These are phyloP conservation scores for Ogataea glucozyma DNA, from an alignment of 805 yeast species.

Conservation along the genomic window DNA sequence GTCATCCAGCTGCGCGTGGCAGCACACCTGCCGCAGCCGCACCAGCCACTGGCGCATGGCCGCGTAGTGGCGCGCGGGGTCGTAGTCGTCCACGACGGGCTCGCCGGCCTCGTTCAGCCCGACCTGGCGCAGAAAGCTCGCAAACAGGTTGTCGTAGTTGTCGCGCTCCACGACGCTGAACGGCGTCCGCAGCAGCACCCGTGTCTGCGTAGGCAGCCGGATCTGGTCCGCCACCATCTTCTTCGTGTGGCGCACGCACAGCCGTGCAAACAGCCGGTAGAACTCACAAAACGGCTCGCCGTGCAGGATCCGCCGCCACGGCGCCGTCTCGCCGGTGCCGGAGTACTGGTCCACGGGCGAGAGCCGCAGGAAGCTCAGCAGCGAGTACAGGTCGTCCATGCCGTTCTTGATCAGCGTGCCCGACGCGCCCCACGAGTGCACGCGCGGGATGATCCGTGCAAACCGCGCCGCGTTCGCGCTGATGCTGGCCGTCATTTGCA, in stretches of 20 bases:
- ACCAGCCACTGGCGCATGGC: constrained; percentile 70
- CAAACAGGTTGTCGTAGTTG: constrained; percentile 66
- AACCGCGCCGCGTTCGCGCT: constrained; percentile 77
- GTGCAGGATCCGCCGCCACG: constrained; percentile 31
- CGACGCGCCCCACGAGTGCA: constrained; percentile 96
- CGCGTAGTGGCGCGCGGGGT: constrained; percentile 43
- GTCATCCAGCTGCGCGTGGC: constrained; percentile 66
- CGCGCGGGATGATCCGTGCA: constrained; percentile 75
- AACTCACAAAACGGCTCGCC: constrained; percentile 42
- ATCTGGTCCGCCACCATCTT: constrained; percentile 79
- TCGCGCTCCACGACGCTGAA: constrained; percentile 84
- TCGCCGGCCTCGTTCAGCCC: constrained; percentile 53
- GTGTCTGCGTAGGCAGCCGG: constrained; percentile 72
- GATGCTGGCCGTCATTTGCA: constrained; percentile 82
- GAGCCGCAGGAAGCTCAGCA: constrained; percentile 64
- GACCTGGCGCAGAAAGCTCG: constrained; percentile 58
- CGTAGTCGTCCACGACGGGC: constrained; percentile 51
- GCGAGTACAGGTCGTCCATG: constrained; percentile 66
- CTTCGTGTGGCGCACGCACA: constrained; percentile 81
- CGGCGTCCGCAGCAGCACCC: constrained; percentile 68
- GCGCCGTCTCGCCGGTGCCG: constrained; percentile 20
- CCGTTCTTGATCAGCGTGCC: constrained; percentile 86
- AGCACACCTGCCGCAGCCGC: constrained; percentile 74
- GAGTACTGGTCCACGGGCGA: constrained; percentile 56
- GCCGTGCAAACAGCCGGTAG: constrained; percentile 48